Evolutionary conservation across 2,329 filamentous ascomycete species (phyloP).

Genomic region (Emericellopsis cladophorae): DNA sequence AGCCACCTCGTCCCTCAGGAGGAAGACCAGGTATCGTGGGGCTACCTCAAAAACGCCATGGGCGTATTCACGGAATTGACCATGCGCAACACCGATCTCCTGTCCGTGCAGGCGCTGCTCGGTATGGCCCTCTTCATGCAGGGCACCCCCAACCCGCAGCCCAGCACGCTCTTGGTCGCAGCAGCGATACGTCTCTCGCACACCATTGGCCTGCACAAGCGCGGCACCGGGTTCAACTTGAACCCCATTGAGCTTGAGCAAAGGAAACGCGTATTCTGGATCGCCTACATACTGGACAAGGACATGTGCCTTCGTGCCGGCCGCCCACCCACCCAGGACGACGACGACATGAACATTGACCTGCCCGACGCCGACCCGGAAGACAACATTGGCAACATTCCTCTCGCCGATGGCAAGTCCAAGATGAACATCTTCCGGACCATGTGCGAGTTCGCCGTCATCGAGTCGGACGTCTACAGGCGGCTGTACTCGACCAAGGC

Average conservation of each 20-base stretch:
- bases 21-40: slow-evolving; percentile 91
- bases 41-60: slow-evolving; percentile 92
- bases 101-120: slow-evolving; percentile 86
- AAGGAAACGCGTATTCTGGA: slow-evolving; percentile 54
- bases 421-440: slow-evolving; percentile 92
- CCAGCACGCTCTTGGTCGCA: slow-evolving; percentile 80
- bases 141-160: slow-evolving; percentile 92
- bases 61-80: slow-evolving; percentile 84
- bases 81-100: slow-evolving; percentile 88
- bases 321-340: slow-evolving; percentile 47
- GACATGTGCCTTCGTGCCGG: slow-evolving; percentile 48
- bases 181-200: slow-evolving; percentile 84
- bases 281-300: slow-evolving; percentile 53
- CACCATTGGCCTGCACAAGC: slow-evolving; percentile 90
- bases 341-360: slow-evolving; percentile 84
- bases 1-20: slow-evolving; percentile 83
- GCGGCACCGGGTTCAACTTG: slow-evolving; percentile 82
- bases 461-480: slow-evolving; percentile 91
- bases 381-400: slow-evolving; percentile 92
- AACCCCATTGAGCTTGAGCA: slow-evolving; percentile 93
- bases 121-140: slow-evolving; percentile 93
- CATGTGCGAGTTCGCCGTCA: slow-evolving; percentile 83
- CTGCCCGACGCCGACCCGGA: slow-evolving; percentile 80
- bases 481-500: slow-evolving; percentile 86
- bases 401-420: slow-evolving; percentile 73